Evolutionary conservation across 192 early-diverging fungal species (phyloP).

Genomic region (Umbelopsis sp.): DNA sequence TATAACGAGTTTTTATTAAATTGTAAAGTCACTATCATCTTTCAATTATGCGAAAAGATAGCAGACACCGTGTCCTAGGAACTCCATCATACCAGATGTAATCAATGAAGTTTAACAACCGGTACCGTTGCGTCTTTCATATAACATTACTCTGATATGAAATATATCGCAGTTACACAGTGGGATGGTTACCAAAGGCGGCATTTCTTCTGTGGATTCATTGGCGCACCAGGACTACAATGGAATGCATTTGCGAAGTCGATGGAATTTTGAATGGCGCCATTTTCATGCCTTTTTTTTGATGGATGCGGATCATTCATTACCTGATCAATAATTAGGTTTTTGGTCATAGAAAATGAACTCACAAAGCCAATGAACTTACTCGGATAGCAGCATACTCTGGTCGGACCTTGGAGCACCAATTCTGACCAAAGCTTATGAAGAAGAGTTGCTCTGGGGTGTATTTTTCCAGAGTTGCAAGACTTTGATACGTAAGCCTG

Average conservation of each 20-base stretch:
- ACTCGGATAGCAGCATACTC: constrained; percentile 39
- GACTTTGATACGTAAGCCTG: constrained; percentile 26
- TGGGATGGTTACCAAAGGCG: constrained; percentile 21
- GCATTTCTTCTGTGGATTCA: constrained; percentile 72
- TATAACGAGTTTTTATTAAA: no score
- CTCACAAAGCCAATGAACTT: constrained; percentile 4
- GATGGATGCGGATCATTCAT: constrained; percentile 70
- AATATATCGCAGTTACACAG: neutral
- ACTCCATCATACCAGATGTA: no score
- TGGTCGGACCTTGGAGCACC: constrained; percentile 58
- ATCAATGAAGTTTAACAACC: no score
- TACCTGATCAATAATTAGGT: constrained; percentile 34
- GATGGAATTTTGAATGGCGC: constrained; percentile 59
- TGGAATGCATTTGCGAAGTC: constrained; percentile 67
- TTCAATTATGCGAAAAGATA: no score
- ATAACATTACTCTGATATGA: neutral
- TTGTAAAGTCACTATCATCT: no score
- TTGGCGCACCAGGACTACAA: constrained; percentile 53
- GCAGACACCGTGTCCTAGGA: no score
- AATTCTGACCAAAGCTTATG: constrained; percentile 61
- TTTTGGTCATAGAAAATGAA: neutral
- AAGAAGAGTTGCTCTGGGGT: constrained; percentile 63
- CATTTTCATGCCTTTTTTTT: constrained; percentile 61
- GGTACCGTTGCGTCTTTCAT: no score
- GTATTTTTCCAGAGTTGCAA: constrained; percentile 46